phyloP scores from a whole-genome alignment of 768 basidiomycete genomes.

The Paxillus rubicundulus region DNA sequence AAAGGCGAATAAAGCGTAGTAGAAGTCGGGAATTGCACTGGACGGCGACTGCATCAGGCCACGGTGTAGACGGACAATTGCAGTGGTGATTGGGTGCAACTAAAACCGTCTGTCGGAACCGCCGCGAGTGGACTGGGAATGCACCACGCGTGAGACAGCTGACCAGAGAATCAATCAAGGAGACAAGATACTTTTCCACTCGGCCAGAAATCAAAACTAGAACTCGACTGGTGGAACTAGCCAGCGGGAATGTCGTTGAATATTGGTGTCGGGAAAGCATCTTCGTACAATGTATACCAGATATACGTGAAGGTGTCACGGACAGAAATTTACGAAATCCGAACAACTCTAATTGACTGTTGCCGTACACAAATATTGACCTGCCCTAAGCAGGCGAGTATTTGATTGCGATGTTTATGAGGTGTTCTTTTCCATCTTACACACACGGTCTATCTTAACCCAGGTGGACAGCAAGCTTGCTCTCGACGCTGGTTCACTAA shows the following conservation, averaged over 20 bases:
- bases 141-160: background rate
- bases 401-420: background rate
- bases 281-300: background rate
- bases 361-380: background rate
- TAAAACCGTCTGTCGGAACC: background rate
- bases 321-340: no score
- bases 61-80: background rate
- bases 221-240: background rate
- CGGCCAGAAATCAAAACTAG: background rate
- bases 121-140: background rate
- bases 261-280: background rate
- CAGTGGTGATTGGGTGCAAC: background rate
- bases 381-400: conserved; percentile 26
- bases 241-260: background rate
- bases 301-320: background rate
- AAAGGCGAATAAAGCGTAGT: conserved; percentile 70
- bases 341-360: no score
- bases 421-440: conserved; percentile 42
- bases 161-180: background rate
- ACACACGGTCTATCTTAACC: conserved; percentile 61
- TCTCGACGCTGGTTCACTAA: conserved; percentile 53
- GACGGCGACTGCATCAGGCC: conserved; percentile 39
- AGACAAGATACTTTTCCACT: background rate
- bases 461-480: conserved; percentile 52
- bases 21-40: conserved; percentile 70